Evolutionary conservation across 257 asterid species (phyloP).

Genomic region (Gentiana macrophylla): DNA sequence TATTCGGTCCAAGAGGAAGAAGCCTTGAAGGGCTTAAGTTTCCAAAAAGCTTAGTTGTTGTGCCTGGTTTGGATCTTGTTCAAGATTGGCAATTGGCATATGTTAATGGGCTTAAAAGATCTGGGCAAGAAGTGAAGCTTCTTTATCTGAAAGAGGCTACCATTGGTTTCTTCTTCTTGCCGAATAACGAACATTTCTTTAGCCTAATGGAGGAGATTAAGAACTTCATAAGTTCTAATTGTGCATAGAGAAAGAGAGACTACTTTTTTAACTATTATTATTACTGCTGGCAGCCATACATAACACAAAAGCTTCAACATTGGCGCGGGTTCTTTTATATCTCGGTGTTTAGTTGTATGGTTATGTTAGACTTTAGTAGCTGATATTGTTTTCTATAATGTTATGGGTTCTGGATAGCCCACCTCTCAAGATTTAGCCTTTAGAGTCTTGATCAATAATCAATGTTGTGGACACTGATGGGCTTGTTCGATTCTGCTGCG

Average conservation of each 20-base stretch:
- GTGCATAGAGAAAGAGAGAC: slow-evolving; percentile 6
- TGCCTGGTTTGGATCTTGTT: slow-evolving; percentile 72
- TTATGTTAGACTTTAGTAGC: slow-evolving; percentile 24
- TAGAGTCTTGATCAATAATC: background rate
- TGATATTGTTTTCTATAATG: slow-evolving; percentile 13
- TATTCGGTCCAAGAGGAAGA: slow-evolving; percentile 53
- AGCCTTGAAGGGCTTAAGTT: slow-evolving; percentile 32
- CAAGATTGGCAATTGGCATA: slow-evolving; percentile 80
- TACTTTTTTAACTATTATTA: slow-evolving; percentile 6
- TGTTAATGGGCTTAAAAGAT: slow-evolving; percentile 43
- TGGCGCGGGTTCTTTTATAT: slow-evolving; percentile 9
- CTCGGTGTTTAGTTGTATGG: slow-evolving; percentile 28
- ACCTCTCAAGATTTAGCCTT: slow-evolving; percentile 1
- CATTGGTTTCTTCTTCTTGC: slow-evolving; percentile 81
- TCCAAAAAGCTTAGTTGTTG: slow-evolving; percentile 62
- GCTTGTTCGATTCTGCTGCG: no score
- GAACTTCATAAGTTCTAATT: slow-evolving; percentile 32
- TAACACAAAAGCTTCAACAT: slow-evolving; percentile 19
- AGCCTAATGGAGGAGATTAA: slow-evolving; percentile 58
- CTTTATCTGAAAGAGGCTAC: slow-evolving; percentile 67
- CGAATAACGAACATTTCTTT: slow-evolving; percentile 60
- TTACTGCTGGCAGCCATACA: slow-evolving; percentile 14
- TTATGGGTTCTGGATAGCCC: slow-evolving; percentile 9
- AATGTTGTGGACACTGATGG: background rate
- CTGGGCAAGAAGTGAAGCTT: slow-evolving; percentile 42